These are phyloP conservation scores for Ogataea hybrid DNA, from an alignment of 1,139 yeast species.

Conservation along the genomic window DNA sequence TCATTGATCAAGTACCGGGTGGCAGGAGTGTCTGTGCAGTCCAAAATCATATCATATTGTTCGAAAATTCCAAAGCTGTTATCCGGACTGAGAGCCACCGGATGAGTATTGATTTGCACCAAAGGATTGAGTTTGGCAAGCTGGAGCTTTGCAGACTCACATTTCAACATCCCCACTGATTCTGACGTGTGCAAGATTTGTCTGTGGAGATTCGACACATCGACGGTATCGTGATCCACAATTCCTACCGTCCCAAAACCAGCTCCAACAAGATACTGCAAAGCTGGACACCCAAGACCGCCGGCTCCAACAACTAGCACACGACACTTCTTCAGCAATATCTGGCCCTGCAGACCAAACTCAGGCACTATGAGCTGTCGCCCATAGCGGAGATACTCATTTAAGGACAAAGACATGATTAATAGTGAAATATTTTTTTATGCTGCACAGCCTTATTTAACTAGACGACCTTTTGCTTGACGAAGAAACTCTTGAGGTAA, in stretches of 20 bases:
- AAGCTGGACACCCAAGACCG: conserved; percentile 92
- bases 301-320: conserved; percentile 93
- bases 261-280: conserved; percentile 80
- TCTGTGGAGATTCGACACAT: conserved; percentile 80
- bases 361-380: conserved; percentile 93
- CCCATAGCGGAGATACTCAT: conserved; percentile 84
- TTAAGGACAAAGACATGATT: conserved; percentile 35
- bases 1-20: conserved; percentile 87
- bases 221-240: conserved; percentile 84
- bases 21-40: conserved; percentile 93
- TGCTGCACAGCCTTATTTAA: conserved; percentile 8
- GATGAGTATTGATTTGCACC: conserved; percentile 53
- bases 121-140: conserved; percentile 62
- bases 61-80: conserved; percentile 66
- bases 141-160: conserved; percentile 68
- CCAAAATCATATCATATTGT: conserved; percentile 74
- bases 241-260: conserved; percentile 88
- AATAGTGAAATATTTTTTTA: conserved; percentile 4
- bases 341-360: conserved; percentile 61
- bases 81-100: conserved; percentile 46
- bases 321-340: conserved; percentile 51
- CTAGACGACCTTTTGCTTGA: conserved; percentile 37
- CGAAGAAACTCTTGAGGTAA: conserved; percentile 37
- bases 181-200: conserved; percentile 77
- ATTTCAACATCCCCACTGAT: conserved; percentile 67